Evolutionary conservation across 78 protist species (phyloP), one percentile per base, ranked within the genome.

Genomic region (Dictyostelium purpureum): DNA sequence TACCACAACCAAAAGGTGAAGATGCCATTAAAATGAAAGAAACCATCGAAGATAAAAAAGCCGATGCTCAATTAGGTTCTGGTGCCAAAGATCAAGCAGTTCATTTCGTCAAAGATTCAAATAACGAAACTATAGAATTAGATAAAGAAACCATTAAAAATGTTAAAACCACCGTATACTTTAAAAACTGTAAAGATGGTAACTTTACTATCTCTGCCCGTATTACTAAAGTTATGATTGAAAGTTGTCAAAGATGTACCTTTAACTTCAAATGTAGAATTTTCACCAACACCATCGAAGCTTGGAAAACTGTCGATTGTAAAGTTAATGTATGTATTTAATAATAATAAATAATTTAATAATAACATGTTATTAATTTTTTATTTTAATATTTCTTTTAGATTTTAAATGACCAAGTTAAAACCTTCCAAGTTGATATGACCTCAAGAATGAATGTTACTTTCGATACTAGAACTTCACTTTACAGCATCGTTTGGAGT

Each of bases 381-480:
- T 57, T n/a, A 18, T 47, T 37, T 35, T 47, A 4, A 31, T n/a
- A 24, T 47, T 18, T 47, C 11, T n/a, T 57, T n/a, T 77, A 71
- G 88, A 79, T 81, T 61, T 43, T 76, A 24, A 76, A 90, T 40
- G 94, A 74, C 12, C 88, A 90, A 81, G 82, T 90, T 57, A 81
- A 81, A 69, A 90, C 94, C 16, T 66, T 90, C 49, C 94, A 90
- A 76, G 94, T 79, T 73, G 94, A 90, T 76, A 90, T 90, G 90
- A 61, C 90, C 33, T 81, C 88, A 19, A 81, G 89, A 69, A 66
- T 90, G 77, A 70, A 24, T 18, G 63, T 79, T 70, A 4, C 12
- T 9, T 79, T 31, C 37, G 89, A 90, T 47, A 81, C 89, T 35
- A 90, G 82, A 76, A 61, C 26, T 9, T 81, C 89, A 31, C 63